Evolutionary conservation across 2,329 filamentous ascomycete species (phyloP), one percentile per base, ranked within the genome.

Genomic region (Dendrostoma leiphaemia): DNA sequence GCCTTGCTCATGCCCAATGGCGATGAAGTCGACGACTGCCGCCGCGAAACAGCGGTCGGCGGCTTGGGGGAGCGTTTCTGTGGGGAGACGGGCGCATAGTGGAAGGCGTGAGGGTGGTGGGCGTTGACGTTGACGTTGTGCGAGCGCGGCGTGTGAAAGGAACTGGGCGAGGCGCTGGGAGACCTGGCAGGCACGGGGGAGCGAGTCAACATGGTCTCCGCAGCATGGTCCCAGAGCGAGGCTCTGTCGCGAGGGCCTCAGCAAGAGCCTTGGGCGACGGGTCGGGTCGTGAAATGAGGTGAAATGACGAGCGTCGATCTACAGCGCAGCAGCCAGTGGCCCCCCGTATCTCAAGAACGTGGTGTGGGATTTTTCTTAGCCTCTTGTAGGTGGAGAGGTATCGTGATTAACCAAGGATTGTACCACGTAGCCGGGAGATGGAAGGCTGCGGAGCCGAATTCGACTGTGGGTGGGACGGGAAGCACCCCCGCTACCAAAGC

Each of bases 141-240:
- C 6, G 45, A 23, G 21, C 45, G 45, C 7, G 47, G 61, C 32
- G 52, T 49, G 58, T 64, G 67, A 51, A 76, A 73, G 63, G 71
- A 69, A 62, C 64, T 70, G 58, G 79, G 78, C 48, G 80, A 82
- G 65, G 76, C 74, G 74, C 75, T 81, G 71, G 76, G 72, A 62
- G 78, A 73, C 65, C 70, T 69, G 66, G 76, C 67, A 64, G 77
- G 71, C 61, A 77, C 71, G 58, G 79, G 79, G 64, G 80, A 82
- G 66, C 78, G 80, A 69, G 79, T 80, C 77, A 83, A 77, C 80
- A 83, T 83, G 74, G 70, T 81, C 73, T 70, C 70, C 70, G 70
- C 69, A 70, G 71, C 76, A 77, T 79, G 68, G 9, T 54, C 29
- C 34, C 6, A 15, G 41, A 26, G 41, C 8, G 48, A 38, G 35